Evolutionary conservation across 1,284 basidiomycete genomes (phyloP).

Genomic region (Cystobasidium slooffiae): DNA sequence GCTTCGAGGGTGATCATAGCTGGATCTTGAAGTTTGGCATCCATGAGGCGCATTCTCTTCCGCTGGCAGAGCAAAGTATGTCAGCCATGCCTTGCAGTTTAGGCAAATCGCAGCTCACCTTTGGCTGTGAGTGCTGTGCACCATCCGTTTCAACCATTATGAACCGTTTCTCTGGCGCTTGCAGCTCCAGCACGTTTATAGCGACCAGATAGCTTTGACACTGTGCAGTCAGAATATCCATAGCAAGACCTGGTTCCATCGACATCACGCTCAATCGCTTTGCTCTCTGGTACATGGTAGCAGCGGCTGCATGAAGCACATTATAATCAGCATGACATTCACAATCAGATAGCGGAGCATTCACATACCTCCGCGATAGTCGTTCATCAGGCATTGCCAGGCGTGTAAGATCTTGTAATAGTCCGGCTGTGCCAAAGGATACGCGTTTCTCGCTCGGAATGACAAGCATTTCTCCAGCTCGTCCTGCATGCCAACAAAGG

Average conservation of each 20-base stretch:
- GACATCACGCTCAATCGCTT: conserved; percentile 72
- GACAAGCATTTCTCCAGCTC: conserved; percentile 87
- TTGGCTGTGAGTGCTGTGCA: background rate
- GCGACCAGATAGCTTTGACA: conserved; percentile 79
- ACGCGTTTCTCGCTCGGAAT: conserved; percentile 92
- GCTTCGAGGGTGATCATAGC: conserved; percentile 81
- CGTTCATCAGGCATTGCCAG: conserved; percentile 83
- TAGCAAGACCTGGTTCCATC: conserved; percentile 58
- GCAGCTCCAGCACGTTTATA: conserved; percentile 84
- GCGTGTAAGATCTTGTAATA: conserved; percentile 95
- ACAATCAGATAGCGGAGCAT: background rate
- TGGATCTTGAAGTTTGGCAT: conserved; percentile 59
- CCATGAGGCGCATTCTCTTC: conserved; percentile 61
- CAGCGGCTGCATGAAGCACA: conserved; percentile 66
- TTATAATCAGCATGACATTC: background rate
- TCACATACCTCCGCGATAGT: conserved; percentile 80
- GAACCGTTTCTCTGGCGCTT: conserved; percentile 83
- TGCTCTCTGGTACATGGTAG: conserved; percentile 92
- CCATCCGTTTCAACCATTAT: conserved; percentile 60
- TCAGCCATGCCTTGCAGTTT: background rate
- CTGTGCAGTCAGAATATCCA: conserved; percentile 72
- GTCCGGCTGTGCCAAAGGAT: conserved; percentile 79
- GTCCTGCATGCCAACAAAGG: conserved; percentile 81
- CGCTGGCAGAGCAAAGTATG: conserved; percentile 62
- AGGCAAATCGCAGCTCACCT: background rate